phyloP scores from a whole-genome alignment of 129 eudicot genomes.

The Artemisia tridentata region DNA sequence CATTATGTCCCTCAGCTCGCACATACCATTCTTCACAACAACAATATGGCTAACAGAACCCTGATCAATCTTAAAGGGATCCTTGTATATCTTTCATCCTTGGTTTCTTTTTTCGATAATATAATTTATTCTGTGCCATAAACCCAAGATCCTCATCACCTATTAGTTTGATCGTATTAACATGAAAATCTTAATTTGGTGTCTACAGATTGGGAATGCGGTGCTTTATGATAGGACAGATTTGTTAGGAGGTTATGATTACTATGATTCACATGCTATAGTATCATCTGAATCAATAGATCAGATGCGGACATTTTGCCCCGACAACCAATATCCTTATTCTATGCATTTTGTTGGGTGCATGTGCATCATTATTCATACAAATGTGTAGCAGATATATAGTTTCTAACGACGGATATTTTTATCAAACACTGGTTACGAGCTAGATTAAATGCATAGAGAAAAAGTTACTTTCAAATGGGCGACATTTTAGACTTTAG shows the following conservation, averaged over 20 bases:
- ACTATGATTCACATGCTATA: constrained; percentile 56
- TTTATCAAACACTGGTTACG: too few species aligned
- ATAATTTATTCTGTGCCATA: neutral
- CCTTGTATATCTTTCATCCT: neutral
- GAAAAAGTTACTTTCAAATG: too few species aligned
- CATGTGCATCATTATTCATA: neutral
- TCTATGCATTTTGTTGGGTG: neutral
- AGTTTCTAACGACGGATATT: too few species aligned
- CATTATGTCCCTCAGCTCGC: constrained; percentile 93
- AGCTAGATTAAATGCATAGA: too few species aligned
- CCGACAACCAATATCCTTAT: constrained; percentile 8
- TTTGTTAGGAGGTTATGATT: constrained; percentile 54
- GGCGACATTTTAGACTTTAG: too few species aligned
- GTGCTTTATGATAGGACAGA: constrained; percentile 63
- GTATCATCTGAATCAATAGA: constrained; percentile 42
- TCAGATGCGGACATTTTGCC: constrained; percentile 38
- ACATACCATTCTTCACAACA: constrained; percentile 27
- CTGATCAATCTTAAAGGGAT: constrained; percentile 21
- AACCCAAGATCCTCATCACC: too few species aligned
- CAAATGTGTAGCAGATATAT: neutral
- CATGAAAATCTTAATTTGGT: neutral
- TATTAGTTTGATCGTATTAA: neutral
- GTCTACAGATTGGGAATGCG: constrained; percentile 74
- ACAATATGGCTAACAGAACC: constrained; percentile 5
- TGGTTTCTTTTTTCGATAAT: neutral